A percentile compares a stretch with the other conserved stretches of the same genome.
phyloP scores from a whole-genome alignment of 306 rosid species.

The Fragaria ananassa region DNA sequence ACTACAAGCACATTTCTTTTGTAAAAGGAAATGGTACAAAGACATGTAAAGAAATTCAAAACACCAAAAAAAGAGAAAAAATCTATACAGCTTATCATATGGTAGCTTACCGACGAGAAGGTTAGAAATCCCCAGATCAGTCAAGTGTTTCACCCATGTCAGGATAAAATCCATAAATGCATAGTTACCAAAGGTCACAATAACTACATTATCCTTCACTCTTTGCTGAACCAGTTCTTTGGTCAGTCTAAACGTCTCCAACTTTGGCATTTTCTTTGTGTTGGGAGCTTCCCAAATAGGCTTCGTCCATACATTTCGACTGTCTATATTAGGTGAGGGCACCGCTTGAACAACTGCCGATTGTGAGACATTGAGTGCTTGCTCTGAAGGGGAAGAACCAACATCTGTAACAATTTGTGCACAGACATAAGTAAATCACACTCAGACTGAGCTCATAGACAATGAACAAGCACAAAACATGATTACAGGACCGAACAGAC shows the following conservation, averaged over 20 bases:
- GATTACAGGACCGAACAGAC: not conserved
- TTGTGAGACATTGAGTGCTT: slow-evolving; percentile 34
- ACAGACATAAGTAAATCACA: slow-evolving; percentile 21
- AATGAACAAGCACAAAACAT: not conserved
- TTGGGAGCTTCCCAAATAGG: slow-evolving; percentile 58
- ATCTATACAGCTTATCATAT: not conserved
- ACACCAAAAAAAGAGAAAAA: not conserved
- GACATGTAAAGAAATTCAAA: slow-evolving; percentile 6
- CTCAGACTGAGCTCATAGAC: not conserved
- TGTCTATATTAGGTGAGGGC: slow-evolving; percentile 22
- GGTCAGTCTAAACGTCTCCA: slow-evolving; percentile 52
- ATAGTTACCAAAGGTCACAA: slow-evolving; percentile 91
- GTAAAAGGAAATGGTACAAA: not conserved
- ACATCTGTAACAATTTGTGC: slow-evolving; percentile 32
- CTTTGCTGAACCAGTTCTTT: slow-evolving; percentile 71
- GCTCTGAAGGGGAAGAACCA: slow-evolving; percentile 32
- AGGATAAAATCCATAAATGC: slow-evolving; percentile 97
- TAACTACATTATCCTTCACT: slow-evolving; percentile 71
- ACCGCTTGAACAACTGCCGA: slow-evolving; percentile 24
- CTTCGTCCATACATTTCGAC: slow-evolving; percentile 28
- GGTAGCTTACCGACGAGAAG: slow-evolving; percentile 78
- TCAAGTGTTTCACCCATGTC: slow-evolving; percentile 86
- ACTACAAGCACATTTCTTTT: slow-evolving; percentile 12
- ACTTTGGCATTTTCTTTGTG: slow-evolving; percentile 58
- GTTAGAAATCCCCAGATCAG: slow-evolving; percentile 71